A percentile compares a stretch with the other conserved stretches of the same genome.
These are phyloP conservation scores for Panicum virgatum DNA, from an alignment of 202 grass and related monocot species.

Conservation along the genomic window DNA sequence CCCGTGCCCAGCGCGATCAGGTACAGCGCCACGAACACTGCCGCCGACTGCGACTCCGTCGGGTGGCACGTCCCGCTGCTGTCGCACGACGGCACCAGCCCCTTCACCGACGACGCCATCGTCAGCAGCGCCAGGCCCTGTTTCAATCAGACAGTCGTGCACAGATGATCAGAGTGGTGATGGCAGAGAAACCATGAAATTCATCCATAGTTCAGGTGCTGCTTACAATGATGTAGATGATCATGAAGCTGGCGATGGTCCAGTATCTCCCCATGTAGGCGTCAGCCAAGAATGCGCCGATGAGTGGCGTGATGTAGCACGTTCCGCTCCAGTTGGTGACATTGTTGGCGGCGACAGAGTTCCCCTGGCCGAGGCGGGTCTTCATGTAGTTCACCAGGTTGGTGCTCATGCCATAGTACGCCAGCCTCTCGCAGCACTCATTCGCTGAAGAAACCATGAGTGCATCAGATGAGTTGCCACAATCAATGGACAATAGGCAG, in stretches of 20 bases:
- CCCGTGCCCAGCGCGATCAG: constrained; percentile 83
- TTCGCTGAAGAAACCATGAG: constrained; percentile 53
- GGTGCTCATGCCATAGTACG: constrained; percentile 92
- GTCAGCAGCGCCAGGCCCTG: constrained; percentile 74
- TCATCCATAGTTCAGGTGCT: not conserved
- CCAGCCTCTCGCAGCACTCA: constrained; percentile 87
- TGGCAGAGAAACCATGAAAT: not conserved
- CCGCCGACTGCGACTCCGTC: constrained; percentile 46
- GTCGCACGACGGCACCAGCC: constrained; percentile 53
- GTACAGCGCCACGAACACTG: constrained; percentile 73
- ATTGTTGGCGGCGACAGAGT: constrained; percentile 57
- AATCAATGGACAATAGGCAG: not conserved
- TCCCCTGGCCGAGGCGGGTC: constrained; percentile 51
- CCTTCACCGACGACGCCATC: constrained; percentile 61
- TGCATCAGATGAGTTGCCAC: not conserved
- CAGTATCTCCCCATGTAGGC: constrained; percentile 76
- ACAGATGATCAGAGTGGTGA: not conserved
- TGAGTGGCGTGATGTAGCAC: constrained; percentile 80
- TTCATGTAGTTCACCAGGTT: constrained; percentile 92
- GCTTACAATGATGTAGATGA: constrained; percentile 77
- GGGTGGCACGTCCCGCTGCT: constrained; percentile 39
- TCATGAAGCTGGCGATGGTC: constrained; percentile 85
- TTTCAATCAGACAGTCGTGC: not conserved
- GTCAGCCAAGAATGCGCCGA: constrained; percentile 83
- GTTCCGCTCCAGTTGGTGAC: constrained; percentile 87